Conservation (phyloP, 768 basidiomycete species). For the Lactarius hatsudake region DNA sequence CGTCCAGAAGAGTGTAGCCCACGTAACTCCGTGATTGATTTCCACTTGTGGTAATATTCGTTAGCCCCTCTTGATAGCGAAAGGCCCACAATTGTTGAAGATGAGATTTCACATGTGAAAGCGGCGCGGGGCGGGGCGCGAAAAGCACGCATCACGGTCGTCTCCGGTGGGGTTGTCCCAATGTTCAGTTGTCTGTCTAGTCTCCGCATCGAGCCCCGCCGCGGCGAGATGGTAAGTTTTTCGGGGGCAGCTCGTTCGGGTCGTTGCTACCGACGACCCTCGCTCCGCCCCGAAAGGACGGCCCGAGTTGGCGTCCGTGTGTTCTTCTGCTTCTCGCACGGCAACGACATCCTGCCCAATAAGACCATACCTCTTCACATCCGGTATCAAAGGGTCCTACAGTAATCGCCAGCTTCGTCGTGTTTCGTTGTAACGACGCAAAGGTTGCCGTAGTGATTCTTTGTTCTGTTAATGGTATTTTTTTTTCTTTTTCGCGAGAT, state of each 20-base stretch:
- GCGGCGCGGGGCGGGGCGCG: not conserved
- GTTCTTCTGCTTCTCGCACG: not conserved
- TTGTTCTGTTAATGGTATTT: not conserved
- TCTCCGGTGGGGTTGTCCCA: slow-evolving; percentile 3
- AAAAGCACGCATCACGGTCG: not conserved
- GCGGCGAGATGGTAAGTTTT: not conserved
- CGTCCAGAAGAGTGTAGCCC: not conserved
- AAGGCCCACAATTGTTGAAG: too few species aligned
- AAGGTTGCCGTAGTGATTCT: not conserved
- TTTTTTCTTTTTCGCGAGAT: too few species aligned
- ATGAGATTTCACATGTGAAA: slow-evolving; percentile 6
- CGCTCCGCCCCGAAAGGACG: not conserved
- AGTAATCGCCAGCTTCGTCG: not conserved
- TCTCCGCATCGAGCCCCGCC: not conserved
- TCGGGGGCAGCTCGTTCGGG: not conserved
- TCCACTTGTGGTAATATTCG: not conserved
- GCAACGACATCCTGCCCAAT: too few species aligned
- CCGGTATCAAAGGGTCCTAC: too few species aligned
- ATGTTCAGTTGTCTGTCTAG: slow-evolving; percentile 10
- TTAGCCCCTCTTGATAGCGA: not conserved
- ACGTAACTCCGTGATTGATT: slow-evolving; percentile 14
- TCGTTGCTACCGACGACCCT: not conserved
- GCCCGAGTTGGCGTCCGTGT: not conserved
- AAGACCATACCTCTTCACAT: too few species aligned
- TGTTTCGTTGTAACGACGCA: not conserved